phyloP scores from a whole-genome alignment of 2,329 filamentous ascomycete genomes.

The Karstenula rhodostoma region DNA sequence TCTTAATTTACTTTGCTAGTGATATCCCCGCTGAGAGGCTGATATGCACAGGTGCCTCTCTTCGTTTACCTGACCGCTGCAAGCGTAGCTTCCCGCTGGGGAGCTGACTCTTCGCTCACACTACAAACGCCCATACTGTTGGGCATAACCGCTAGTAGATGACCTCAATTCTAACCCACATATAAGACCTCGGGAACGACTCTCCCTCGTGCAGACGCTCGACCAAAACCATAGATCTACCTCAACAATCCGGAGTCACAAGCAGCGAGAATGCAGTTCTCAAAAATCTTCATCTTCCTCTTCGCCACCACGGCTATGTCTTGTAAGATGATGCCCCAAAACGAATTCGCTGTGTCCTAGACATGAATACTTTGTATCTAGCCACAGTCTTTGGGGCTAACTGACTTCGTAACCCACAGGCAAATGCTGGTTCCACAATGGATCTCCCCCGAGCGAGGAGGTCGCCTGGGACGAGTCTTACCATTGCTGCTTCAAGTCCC shows the following conservation, averaged over 20 bases:
- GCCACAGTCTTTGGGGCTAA: too few relatives aligned
- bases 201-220: background rate
- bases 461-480: background rate
- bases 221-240: background rate
- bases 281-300: background rate
- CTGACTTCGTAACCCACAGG: too few relatives aligned
- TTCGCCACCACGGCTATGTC: background rate
- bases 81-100: too few relatives aligned
- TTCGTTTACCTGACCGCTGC: too few relatives aligned
- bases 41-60: too few relatives aligned
- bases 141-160: too few relatives aligned
- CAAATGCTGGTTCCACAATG: background rate
- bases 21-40: too few relatives aligned
- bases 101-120: too few relatives aligned
- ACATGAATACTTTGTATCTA: too few relatives aligned
- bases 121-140: too few relatives aligned
- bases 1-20: too few relatives aligned
- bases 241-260: background rate
- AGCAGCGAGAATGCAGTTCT: background rate
- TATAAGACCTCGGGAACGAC: background rate
- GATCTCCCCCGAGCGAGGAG: background rate
- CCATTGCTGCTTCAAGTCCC: background rate
- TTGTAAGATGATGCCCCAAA: background rate
- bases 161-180: background rate
- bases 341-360: too few relatives aligned